Evolutionary conservation across 176 grass and related monocot species (phyloP), one percentile per base, ranked within the genome.

Genomic region (Paspalum notatum): DNA sequence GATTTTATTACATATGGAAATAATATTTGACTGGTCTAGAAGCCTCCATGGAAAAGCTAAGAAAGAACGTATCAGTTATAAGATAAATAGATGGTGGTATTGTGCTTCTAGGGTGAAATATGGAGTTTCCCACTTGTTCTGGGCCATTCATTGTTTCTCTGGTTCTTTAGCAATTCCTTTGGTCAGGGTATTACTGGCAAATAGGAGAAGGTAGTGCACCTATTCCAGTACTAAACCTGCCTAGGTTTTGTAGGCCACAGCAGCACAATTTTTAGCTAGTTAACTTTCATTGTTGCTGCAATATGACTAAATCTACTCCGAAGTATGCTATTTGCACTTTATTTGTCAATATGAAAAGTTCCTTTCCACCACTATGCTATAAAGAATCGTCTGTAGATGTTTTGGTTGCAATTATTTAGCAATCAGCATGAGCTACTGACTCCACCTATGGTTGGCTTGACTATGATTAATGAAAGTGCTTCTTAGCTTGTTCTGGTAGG

Each of bases 401-500:
- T 62, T 46, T 68, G 21, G 16, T 48, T 53, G 12, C 18, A 63
- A 62, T 75, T 68, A 55, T 75, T 83, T 1, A 55, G 16, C 9
- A 46, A 21, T 37, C 7, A n/a, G 24, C 18, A 47, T 58, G 24
- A 18, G 77, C 18, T 24, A 69, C 4, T 47, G 46, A 71, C 53
- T 70, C 17, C 56, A 45, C 13, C 21, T 58, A 80, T 81, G 9
- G 0, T 63, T 82, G 16, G 20, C 12, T 73, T 20, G 67, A 41
- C 41, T 52, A 82, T 52, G 18, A 55, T 55, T 56, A 15, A 47
- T 8, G 3, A 26, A 83, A 26, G 32, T 38, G 39, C 2, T 41
- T 27, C 57, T 72, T 83, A 55, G 39, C 45, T 18, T 87, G 66
- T 12, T 87, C 10, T 45, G 6, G 18, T 68, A 62, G 9, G 20